Base-by-base conservation (phyloP, 768 basidiomycete species). In the Lenzites betulinus region DNA sequence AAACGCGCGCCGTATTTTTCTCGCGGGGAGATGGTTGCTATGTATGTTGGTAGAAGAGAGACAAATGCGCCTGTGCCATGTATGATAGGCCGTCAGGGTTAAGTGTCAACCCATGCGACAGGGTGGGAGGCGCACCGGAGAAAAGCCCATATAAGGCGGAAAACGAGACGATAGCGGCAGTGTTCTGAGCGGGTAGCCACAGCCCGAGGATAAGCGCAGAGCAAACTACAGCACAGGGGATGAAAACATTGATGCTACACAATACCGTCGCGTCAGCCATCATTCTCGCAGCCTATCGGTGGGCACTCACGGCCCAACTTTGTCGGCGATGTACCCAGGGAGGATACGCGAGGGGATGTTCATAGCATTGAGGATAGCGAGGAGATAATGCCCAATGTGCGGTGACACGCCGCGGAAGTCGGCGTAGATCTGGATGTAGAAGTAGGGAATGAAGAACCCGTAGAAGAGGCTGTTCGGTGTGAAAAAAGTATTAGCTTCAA, bases 391-490 rank as follows among this genome's bases (percentile, higher is more conserved):
- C 15, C 70, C 55, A 33, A 70, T 51, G 25, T 41, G 59, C 33
- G 63, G 52, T 20, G 65, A 38, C 12, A 73, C 68, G 12, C 68
- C 67, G 3, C 66, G 61, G 61, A 64, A 67, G 23, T 59, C 53
- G 13, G 69, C 72, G 52, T 70, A 75, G 16, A 67, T 57, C 59
- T 71, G 64, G 30, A 75, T 72, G 69, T 75, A 75, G 64, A 71
- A 75, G 56, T 70, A 73, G 9, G 74, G 74, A 36, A 73, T 72
- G 67, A 74, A 74, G n/a, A 72, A 55, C 11, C 67, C 69, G 58
- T 73, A 74, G 62, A 71, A 74, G 15, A 66, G 56, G 22, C 73
- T 73, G 30, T 39, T 18, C n/a, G 38, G 13, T 6, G 51, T 1
- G 6, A 7, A 8, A 22, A 13, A 6, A n/a, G 20, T 36, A 39